Evolutionary conservation across 2,329 filamentous ascomycete genomes (phyloP).

Genomic region (Endothia cerciana): DNA sequence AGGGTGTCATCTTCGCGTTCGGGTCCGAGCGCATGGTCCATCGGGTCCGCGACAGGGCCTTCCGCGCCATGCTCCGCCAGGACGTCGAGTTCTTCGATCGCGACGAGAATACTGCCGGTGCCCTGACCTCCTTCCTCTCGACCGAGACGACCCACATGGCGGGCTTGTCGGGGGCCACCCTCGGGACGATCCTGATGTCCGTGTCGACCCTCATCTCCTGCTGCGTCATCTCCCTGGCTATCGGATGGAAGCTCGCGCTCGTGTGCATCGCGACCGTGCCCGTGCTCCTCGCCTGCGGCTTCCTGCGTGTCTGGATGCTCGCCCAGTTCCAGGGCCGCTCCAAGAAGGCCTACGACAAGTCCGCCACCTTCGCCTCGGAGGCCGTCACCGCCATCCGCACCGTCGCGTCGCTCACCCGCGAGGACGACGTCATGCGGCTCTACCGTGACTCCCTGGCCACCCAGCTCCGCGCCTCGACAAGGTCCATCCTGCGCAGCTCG

Average conservation of each 20-base stretch:
- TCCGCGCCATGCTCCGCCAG: conserved; percentile 86
- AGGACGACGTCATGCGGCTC: conserved; percentile 74
- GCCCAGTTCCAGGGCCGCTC: conserved; percentile 78
- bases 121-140: conserved; percentile 84
- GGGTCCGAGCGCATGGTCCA: conserved; percentile 87
- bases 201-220: conserved; percentile 78
- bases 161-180: conserved; percentile 82
- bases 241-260: conserved; percentile 51
- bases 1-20: conserved; percentile 78
- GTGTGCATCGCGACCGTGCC: conserved; percentile 47
- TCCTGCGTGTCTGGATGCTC: conserved; percentile 63
- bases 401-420: conserved; percentile 86
- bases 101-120: conserved; percentile 86
- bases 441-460: conserved; percentile 70
- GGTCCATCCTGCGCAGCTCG: conserved; percentile 77
- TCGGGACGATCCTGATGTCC: conserved; percentile 84
- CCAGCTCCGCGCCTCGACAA: conserved; percentile 70
- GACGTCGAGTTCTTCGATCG: conserved; percentile 91
- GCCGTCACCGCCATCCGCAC: conserved; percentile 93
- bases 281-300: conserved; percentile 45
- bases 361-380: conserved; percentile 88
- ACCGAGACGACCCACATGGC: conserved; percentile 89
- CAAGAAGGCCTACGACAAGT: conserved; percentile 77
- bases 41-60: conserved; percentile 79
- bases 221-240: conserved; percentile 52